These are phyloP conservation scores for Aspergillus sp. DNA, from an alignment of 2,329 filamentous ascomycete genomes.

Conservation along the genomic window DNA sequence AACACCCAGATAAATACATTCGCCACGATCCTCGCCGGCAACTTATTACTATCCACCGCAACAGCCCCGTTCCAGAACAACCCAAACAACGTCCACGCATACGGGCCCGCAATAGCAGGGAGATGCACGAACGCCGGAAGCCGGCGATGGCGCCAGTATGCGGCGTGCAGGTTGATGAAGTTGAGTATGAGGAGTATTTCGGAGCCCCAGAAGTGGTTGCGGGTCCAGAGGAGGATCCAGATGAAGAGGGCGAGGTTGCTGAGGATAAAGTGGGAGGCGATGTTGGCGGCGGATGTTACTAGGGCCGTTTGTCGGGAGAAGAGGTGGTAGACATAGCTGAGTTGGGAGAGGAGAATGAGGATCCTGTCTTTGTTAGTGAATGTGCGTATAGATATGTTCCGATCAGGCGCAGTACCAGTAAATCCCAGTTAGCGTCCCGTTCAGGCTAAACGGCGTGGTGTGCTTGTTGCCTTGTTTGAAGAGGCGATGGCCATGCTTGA, in stretches of 20 bases:
- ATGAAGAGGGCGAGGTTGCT: constrained; percentile 78
- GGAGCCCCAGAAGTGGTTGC: constrained; percentile 65
- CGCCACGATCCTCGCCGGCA: constrained; percentile 70
- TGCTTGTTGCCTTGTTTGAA: constrained; percentile 65
- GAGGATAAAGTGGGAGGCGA: constrained; percentile 76
- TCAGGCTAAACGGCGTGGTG: constrained; percentile 68
- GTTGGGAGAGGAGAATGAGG: constrained; percentile 66
- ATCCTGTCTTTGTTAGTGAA: constrained; percentile 45
- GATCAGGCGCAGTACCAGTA: constrained; percentile 57
- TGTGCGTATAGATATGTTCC: neutral
- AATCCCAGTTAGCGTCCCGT: constrained; percentile 55
- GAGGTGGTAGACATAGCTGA: constrained; percentile 68
- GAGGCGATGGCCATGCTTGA: constrained; percentile 56
- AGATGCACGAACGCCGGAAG: constrained; percentile 70
- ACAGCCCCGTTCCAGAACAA: constrained; percentile 87
- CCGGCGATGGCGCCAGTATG: constrained; percentile 73
- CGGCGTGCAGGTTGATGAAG: constrained; percentile 68
- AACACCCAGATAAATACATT: constrained; percentile 87
- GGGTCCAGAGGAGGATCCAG: constrained; percentile 78
- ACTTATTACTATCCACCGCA: constrained; percentile 60
- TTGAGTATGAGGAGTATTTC: constrained; percentile 72
- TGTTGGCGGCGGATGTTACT: constrained; percentile 64
- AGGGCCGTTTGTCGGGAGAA: constrained; percentile 60
- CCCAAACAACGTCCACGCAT: constrained; percentile 80
- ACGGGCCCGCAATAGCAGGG: constrained; percentile 66